Base-by-base conservation (phyloP, 2,329 filamentous ascomycete genomes). In the Scytalidium sp. region DNA sequence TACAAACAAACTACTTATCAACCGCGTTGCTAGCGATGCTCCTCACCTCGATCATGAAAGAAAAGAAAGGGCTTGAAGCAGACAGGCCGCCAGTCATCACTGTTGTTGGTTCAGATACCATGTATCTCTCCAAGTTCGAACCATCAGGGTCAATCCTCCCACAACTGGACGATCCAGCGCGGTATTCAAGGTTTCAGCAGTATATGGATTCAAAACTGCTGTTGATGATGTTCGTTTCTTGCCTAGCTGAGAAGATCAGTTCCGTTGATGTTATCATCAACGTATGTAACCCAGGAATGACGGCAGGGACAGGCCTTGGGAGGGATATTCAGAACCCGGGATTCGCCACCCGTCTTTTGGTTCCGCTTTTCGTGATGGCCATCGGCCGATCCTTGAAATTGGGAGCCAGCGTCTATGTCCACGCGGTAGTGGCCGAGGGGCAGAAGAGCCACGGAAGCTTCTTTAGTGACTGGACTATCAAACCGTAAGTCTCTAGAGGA, bases 1-100 rank as follows among this genome's bases (percentile, higher is more conserved):
- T 74, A 20, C 71, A 74, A 47, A 66, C 72, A 54, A 70, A 71
- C 51, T 68, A 67, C 47, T 55, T 71, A 3, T 69, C 68, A 0
- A 70, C 67, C 0, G 55, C 55, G 0, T 54, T 70, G 0, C 59
- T 72, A 11, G 52, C 61, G 2, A 59, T 69, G 4, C 55, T 69
- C 0, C 55, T 70, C 3, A 53, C 68, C 1, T 64, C 67, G 0
- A 54, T 60, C 0, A 56, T 71, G 7, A 59, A 60, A 49, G 42
- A 49, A n/a, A n/a, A n/a, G n/a, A 64, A 61, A 29, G 51, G 54
- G 1, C 41, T 27, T 21, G 21, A 47, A 1, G 10, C 44, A 0
- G 56, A 55, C 1, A 53, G 49, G 20, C 61, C 65, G 2, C 64
- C 51, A 3, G 56, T 55, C 6, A 46, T 71, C 19, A 64, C 61